These are phyloP conservation scores for Combretum micranthum DNA, from an alignment of 345 rosid genomes.

Conservation along the genomic window DNA sequence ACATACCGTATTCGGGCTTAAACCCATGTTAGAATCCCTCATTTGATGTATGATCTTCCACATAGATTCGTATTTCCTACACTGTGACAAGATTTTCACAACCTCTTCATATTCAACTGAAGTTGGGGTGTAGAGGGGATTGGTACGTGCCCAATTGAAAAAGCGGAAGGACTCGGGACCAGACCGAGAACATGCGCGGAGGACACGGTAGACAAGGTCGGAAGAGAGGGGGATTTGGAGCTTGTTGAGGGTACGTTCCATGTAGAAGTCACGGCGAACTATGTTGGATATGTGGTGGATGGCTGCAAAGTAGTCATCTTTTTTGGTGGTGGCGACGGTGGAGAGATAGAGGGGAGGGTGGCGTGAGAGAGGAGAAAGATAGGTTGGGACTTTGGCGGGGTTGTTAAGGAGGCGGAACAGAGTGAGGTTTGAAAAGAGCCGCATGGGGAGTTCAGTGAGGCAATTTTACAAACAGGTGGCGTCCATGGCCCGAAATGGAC, in stretches of 20 bases:
- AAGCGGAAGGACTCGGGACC: constrained; percentile 70
- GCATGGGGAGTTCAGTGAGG: no score
- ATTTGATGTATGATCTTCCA: constrained; percentile 73
- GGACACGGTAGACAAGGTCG: constrained; percentile 78
- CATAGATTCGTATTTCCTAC: constrained; percentile 66
- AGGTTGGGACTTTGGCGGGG: no score
- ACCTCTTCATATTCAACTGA: constrained; percentile 67
- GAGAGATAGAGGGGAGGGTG: no score
- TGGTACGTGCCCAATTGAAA: constrained; percentile 76
- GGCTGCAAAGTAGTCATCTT: constrained; percentile 70
- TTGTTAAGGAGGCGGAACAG: no score
- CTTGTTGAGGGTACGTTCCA: constrained; percentile 66
- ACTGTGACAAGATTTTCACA: constrained; percentile 46
- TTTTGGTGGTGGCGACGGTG: constrained; percentile 6
- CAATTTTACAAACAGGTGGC: no score
- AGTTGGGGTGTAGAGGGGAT: constrained; percentile 51
- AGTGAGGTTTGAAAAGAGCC: no score
- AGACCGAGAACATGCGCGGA: constrained; percentile 62
- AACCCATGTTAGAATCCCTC: constrained; percentile 38
- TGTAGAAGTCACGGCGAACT: constrained; percentile 70
- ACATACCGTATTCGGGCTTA: constrained; percentile 55
- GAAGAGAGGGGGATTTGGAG: constrained; percentile 46
- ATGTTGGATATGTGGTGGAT: constrained; percentile 78
- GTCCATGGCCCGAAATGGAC: no score
- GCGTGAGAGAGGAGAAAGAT: no score